These are phyloP conservation scores for Dioscorea cayenensis DNA, from an alignment of 116 monocot species.

Conservation along the genomic window DNA sequence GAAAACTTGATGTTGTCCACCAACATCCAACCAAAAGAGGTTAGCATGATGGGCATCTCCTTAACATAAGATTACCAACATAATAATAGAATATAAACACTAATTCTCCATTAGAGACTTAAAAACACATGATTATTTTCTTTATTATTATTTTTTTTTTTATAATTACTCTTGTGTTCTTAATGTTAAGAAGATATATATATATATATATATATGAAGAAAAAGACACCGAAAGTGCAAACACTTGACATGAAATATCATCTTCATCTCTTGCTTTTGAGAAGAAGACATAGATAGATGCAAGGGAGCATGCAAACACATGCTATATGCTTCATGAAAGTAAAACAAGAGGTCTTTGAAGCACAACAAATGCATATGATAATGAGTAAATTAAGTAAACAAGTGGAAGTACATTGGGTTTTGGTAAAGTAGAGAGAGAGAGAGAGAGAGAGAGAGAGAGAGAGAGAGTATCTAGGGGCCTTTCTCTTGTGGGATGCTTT, in stretches of 20 bases:
- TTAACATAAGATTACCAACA: too few species aligned
- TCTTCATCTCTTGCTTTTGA: neutral
- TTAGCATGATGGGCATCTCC: neutral
- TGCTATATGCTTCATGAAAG: neutral
- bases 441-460: too few species aligned
- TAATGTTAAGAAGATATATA: too few species aligned
- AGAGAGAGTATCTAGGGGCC: neutral
- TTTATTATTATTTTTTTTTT: too few species aligned
- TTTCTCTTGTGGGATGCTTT: neutral
- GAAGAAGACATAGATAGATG: neutral
- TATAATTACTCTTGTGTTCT: too few species aligned
- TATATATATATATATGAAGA: too few species aligned
- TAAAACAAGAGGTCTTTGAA: neutral
- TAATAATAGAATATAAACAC: too few species aligned
- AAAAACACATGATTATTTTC: too few species aligned
- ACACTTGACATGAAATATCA: too few species aligned
- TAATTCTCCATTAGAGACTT: too few species aligned
- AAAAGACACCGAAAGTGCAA: too few species aligned
- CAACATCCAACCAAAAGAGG: slow-evolving; percentile 1
- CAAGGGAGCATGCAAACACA: neutral
- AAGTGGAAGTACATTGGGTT: neutral
- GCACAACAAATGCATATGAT: neutral
- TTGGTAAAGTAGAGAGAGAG: neutral
- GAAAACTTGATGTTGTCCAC: neutral
- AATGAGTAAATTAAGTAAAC: neutral